phyloP scores from a whole-genome alignment of 768 basidiomycete species.

The Neoboletus magnificus region DNA sequence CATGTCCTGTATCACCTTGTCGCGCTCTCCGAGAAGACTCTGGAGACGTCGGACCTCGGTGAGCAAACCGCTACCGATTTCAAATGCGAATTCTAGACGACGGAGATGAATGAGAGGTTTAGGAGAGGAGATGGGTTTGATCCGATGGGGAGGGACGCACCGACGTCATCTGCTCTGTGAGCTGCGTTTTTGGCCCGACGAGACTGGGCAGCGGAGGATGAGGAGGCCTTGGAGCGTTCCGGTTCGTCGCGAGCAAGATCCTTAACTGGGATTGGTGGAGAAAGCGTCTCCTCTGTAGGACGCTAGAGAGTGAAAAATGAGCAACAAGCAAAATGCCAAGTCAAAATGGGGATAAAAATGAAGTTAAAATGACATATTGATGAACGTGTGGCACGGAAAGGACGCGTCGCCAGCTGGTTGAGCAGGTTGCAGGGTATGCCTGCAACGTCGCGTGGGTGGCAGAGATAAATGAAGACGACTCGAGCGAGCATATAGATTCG shows the following conservation, averaged over 20 bases:
- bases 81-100: conserved; percentile 88
- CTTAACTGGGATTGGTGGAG: conserved; percentile 42
- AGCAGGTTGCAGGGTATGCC: background rate
- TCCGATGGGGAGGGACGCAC: conserved; percentile 43
- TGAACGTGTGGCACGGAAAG: background rate
- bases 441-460: background rate
- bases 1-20: conserved; percentile 88
- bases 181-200: conserved; percentile 89
- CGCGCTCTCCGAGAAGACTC: conserved; percentile 84
- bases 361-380: background rate
- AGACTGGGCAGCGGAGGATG: conserved; percentile 80
- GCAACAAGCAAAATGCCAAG: background rate
- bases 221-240: conserved; percentile 53
- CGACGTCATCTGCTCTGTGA: conserved; percentile 85
- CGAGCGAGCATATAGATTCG: background rate
- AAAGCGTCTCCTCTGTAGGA: conserved; percentile 44
- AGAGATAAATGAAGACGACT: background rate
- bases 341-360: background rate
- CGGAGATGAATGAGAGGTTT: conserved; percentile 17
- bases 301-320: conserved; percentile 32
- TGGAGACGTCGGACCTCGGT: conserved; percentile 92
- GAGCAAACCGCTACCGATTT: conserved; percentile 90
- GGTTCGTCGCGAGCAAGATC: conserved; percentile 64
- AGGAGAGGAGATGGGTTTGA: background rate
- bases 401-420: background rate